Evolutionary conservation across 768 basidiomycete genomes (phyloP).

Genomic region (Mycena vitilis): DNA sequence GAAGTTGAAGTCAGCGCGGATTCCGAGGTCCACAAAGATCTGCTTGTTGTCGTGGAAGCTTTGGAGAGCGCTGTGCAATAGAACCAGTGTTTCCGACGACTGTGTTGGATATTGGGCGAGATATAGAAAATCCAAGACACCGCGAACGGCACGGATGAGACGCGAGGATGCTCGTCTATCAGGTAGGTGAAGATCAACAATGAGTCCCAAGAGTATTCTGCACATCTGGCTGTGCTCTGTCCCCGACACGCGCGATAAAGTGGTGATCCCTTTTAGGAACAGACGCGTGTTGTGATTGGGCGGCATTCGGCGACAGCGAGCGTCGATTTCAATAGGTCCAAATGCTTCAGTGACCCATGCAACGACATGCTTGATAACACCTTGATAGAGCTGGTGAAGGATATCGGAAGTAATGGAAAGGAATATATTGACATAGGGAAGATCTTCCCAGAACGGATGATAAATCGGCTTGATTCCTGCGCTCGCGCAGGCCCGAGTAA

Average conservation of each 20-base stretch:
- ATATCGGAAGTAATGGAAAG: slow-evolving; percentile 47
- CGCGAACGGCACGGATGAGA: slow-evolving; percentile 19
- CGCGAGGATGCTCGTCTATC: not conserved
- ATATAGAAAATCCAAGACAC: slow-evolving; percentile 14
- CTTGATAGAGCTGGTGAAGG: slow-evolving; percentile 51
- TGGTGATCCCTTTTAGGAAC: slow-evolving; percentile 18
- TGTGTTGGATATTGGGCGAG: slow-evolving; percentile 21
- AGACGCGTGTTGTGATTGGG: slow-evolving; percentile 43
- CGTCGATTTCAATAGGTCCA: slow-evolving; percentile 41
- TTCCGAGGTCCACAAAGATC: slow-evolving; percentile 33
- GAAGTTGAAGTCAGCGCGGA: slow-evolving; percentile 49
- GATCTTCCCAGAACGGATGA: slow-evolving; percentile 42
- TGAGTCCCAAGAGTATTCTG: slow-evolving; percentile 19
- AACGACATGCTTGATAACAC: slow-evolving; percentile 46
- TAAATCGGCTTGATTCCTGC: slow-evolving; percentile 32
- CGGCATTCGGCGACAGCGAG: slow-evolving; percentile 42
- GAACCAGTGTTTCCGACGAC: not conserved
- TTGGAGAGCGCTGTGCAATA: not conserved
- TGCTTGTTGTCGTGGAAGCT: slow-evolving; percentile 20
- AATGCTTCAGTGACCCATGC: slow-evolving; percentile 37
- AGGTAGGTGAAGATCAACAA: slow-evolving; percentile 12
- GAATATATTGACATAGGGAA: slow-evolving; percentile 44
- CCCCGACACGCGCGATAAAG: slow-evolving; percentile 16
- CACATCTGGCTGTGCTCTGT: slow-evolving; percentile 19
- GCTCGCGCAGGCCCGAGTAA: slow-evolving; percentile 9